phyloP scores from a whole-genome alignment of 2,329 filamentous ascomycete species.

The Epichloe glyceriae region DNA sequence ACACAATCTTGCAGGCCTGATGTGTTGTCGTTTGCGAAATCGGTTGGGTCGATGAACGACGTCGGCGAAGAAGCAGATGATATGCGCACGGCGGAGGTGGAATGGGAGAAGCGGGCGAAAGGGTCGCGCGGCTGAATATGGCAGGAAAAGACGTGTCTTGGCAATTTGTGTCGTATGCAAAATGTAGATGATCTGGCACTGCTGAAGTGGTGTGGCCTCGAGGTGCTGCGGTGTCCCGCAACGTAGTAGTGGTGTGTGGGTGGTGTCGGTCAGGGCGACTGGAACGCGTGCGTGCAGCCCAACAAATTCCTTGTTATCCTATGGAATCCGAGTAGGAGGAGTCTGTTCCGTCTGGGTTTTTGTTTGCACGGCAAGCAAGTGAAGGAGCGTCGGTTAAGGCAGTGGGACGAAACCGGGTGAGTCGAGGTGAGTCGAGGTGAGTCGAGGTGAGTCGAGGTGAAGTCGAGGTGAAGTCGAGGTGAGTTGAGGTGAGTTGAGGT shows the following conservation, averaged over 20 bases:
- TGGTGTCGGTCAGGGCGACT: neutral
- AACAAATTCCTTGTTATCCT: neutral
- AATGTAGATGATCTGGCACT: neutral
- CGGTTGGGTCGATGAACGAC: neutral
- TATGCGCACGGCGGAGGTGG: neutral
- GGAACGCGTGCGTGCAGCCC: neutral
- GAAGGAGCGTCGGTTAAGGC: neutral
- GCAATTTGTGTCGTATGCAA: neutral
- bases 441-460: no score
- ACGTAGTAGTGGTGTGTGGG: neutral
- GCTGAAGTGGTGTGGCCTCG: neutral
- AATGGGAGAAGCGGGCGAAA: neutral
- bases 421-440: neutral
- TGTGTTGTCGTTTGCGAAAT: neutral
- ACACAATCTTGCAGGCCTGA: neutral
- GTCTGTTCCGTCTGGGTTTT: neutral
- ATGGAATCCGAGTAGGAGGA: neutral
- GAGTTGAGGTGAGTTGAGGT: neutral
- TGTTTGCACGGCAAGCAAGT: neutral
- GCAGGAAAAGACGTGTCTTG: neutral
- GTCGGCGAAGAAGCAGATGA: neutral
- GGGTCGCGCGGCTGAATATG: neutral
- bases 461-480: no score
- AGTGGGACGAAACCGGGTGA: neutral
- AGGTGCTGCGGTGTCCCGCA: constrained; percentile 1